These are phyloP conservation scores for Allium fistulosum DNA, from an alignment of 106 monocot species.

Conservation along the genomic window DNA sequence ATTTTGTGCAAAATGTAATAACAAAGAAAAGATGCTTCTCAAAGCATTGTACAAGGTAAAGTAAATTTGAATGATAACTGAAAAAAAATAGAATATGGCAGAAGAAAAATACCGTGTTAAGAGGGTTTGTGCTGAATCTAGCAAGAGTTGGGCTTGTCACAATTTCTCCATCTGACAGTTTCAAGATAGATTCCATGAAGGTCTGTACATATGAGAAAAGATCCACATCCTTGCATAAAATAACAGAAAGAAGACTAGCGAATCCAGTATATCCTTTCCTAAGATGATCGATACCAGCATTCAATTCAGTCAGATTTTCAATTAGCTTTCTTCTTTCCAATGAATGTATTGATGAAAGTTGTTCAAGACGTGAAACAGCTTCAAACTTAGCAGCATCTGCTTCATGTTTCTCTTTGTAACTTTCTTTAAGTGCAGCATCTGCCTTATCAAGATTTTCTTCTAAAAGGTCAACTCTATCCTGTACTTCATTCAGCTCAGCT, in stretches of 20 bases:
- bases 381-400: constrained; percentile 49
- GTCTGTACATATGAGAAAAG: constrained; percentile 29
- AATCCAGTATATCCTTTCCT: constrained; percentile 30
- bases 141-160: constrained; percentile 11
- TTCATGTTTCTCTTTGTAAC: constrained; percentile 31
- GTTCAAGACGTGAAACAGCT: constrained; percentile 46
- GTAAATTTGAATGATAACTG: too few relatives aligned
- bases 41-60: too few relatives aligned
- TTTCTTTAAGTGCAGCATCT: constrained; percentile 34
- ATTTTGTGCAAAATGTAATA: not conserved
- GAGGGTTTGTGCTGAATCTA: constrained; percentile 14
- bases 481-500: constrained; percentile 91
- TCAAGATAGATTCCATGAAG: constrained; percentile 34
- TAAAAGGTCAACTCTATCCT: constrained; percentile 76
- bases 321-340: constrained; percentile 43
- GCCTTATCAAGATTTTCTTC: constrained; percentile 65
- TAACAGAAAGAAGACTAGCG: constrained; percentile 30
- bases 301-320: constrained; percentile 39
- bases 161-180: constrained; percentile 24
- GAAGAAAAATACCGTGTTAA: not conserved
- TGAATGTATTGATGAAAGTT: constrained; percentile 24
- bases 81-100: not conserved
- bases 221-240: constrained; percentile 29
- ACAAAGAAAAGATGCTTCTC: not conserved
- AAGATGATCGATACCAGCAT: constrained; percentile 36